These are phyloP conservation scores for Clonostachys solani DNA, from an alignment of 2,329 filamentous ascomycete genomes.

Conservation along the genomic window DNA sequence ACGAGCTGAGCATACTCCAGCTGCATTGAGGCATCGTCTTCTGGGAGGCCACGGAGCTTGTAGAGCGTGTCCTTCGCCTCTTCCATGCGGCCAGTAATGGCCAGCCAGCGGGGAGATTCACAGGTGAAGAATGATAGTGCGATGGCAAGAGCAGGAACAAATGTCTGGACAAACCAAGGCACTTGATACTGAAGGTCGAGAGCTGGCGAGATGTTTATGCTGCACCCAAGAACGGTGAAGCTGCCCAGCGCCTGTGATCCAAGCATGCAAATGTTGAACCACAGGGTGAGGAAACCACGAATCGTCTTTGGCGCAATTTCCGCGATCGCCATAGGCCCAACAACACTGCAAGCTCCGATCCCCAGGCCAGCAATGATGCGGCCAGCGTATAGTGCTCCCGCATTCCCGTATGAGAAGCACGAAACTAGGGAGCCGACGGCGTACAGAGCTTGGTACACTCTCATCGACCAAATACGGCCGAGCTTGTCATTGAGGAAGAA, in stretches of 20 bases:
- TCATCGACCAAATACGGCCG: constrained; percentile 30
- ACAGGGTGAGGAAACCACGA: neutral
- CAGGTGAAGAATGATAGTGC: neutral
- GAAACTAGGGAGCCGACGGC: neutral
- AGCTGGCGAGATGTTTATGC: constrained; percentile 1
- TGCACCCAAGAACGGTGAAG: constrained; percentile 24
- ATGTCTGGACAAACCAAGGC: too few relatives aligned
- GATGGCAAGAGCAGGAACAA: too few relatives aligned
- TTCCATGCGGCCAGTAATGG: neutral
- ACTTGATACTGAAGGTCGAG: constrained; percentile 6
- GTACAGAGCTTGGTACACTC: constrained; percentile 22
- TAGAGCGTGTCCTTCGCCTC: neutral
- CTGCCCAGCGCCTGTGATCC: constrained; percentile 19
- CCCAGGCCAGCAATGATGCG: constrained; percentile 1
- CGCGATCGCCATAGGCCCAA: constrained; percentile 1
- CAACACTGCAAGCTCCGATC: neutral
- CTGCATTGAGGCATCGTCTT: neutral
- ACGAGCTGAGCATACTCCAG: neutral
- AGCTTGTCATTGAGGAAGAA: constrained; percentile 31
- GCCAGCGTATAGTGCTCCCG: neutral
- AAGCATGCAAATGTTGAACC: constrained; percentile 8
- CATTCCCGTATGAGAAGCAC: neutral
- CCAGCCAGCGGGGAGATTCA: neutral
- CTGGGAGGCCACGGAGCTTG: neutral
- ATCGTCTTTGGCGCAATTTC: neutral